phyloP scores from a whole-genome alignment of 495 filamentous ascomycete species.

The Chlorociboria aeruginascens region DNA sequence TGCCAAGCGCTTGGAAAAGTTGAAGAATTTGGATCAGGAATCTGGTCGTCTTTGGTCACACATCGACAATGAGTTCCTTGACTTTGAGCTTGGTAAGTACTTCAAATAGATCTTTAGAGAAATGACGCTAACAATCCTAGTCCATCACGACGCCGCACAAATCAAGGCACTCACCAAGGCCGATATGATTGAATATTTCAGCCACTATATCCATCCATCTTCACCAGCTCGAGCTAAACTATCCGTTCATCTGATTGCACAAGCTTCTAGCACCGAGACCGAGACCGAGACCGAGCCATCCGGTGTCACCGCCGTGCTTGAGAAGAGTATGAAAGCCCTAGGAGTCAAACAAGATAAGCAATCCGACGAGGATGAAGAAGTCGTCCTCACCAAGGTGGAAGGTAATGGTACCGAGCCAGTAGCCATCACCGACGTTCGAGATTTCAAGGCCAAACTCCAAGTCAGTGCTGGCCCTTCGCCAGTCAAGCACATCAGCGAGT shows the following conservation, averaged over 20 bases:
- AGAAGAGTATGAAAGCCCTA: slow-evolving; percentile 29
- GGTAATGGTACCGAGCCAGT: slow-evolving; percentile 31
- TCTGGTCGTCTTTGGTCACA: slow-evolving; percentile 71
- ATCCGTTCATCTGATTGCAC: slow-evolving; percentile 71
- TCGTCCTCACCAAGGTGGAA: slow-evolving; percentile 19
- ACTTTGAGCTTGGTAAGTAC: slow-evolving; percentile 68
- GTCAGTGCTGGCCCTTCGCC: slow-evolving; percentile 59
- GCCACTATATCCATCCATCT: slow-evolving; percentile 59
- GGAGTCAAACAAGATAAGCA: slow-evolving; percentile 24
- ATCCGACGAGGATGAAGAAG: slow-evolving; percentile 28
- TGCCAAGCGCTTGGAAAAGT: slow-evolving; percentile 77
- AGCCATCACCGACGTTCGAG: slow-evolving; percentile 61
- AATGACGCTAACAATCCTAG: slow-evolving; percentile 23
- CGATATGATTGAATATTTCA: slow-evolving; percentile 71
- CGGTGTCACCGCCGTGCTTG: slow-evolving; percentile 19
- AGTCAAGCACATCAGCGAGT: slow-evolving; percentile 64
- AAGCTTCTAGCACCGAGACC: slow-evolving; percentile 20
- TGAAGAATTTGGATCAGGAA: slow-evolving; percentile 87
- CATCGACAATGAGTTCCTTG: slow-evolving; percentile 74
- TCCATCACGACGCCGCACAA: slow-evolving; percentile 62
- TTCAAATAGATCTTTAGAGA: too few relatives aligned
- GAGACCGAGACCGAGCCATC: neutral
- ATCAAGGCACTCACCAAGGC: slow-evolving; percentile 64
- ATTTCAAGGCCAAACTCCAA: slow-evolving; percentile 61
- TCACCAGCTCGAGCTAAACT: slow-evolving; percentile 69